Evolutionary conservation across 805 yeast species (phyloP).

Genomic region (Torulaspora microellipsoides): DNA sequence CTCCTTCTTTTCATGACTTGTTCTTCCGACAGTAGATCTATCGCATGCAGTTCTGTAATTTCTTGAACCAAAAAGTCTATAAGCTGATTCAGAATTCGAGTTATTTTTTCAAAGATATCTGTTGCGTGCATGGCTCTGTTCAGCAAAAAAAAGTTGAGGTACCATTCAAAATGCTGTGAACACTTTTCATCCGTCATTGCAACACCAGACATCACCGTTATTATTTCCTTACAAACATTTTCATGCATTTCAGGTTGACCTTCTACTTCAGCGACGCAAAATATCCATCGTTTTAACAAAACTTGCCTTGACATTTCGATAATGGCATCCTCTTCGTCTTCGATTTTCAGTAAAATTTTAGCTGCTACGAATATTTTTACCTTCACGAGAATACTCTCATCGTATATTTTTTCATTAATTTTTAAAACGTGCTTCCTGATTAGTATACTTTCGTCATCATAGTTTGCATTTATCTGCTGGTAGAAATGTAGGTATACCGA

Average conservation of each 20-base stretch:
- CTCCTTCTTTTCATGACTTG: background rate
- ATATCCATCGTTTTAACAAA: slow-evolving; percentile 40
- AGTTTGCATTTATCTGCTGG: slow-evolving; percentile 40
- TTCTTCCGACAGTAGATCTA: slow-evolving; percentile 22
- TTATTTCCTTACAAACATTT: slow-evolving; percentile 11
- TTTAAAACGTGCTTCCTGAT: slow-evolving; percentile 62
- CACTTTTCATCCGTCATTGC: slow-evolving; percentile 38
- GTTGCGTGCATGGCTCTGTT: slow-evolving; percentile 24
- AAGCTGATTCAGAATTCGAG: slow-evolving; percentile 11
- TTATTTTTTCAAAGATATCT: slow-evolving; percentile 8
- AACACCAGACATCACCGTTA: slow-evolving; percentile 39
- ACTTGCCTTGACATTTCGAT: slow-evolving; percentile 39
- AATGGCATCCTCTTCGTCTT: slow-evolving; percentile 66
- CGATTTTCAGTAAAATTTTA: slow-evolving; percentile 49
- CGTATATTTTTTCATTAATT: slow-evolving; percentile 47
- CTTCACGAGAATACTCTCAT: slow-evolving; percentile 27
- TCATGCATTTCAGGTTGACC: slow-evolving; percentile 12
- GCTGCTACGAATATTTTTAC: slow-evolving; percentile 44
- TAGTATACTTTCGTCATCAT: slow-evolving; percentile 54
- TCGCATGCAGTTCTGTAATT: slow-evolving; percentile 28
- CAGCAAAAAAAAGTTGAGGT: slow-evolving; percentile 43
- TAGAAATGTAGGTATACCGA: slow-evolving; percentile 41
- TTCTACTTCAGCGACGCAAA: slow-evolving; percentile 6
- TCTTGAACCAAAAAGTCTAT: slow-evolving; percentile 27
- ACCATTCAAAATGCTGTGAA: slow-evolving; percentile 44